Base-by-base conservation (phyloP, 768 basidiomycete genomes). In the Pleurotus sapidus region DNA sequence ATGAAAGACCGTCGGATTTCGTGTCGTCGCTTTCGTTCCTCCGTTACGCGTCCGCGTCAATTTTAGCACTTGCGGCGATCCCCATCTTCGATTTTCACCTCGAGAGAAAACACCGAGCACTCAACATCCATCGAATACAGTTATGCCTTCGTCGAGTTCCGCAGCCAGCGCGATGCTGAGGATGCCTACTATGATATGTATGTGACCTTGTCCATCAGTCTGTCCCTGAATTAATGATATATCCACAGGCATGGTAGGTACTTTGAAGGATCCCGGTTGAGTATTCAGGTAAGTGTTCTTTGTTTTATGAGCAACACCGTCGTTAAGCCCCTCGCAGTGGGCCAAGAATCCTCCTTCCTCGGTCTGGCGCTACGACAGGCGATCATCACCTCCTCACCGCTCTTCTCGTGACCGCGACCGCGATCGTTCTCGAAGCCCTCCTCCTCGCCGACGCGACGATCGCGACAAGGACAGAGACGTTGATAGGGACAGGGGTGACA, bases 91-190 rank as follows among this genome's bases (percentile, higher is more conserved):
- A 65, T 64, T 67, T 65, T 61, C 63, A 64, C 62, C 58, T 51
- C n/a, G 39, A 40, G 27, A 54, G 63, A 67, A 67, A 71, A 74
- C 65, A 68, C 69, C 78, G 70, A 75, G 76, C 82, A 79, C 85
- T 86, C 84, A 84, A 77, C 65, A 73, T 70, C 76, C 73, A 59
- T 63, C 73, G 70, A 68, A 66, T 64, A 49, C 77, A 91, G 91
- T 76, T 93, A 91, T 71, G 91, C 90, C 57, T 93, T 93, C 71
- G 84, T 93, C 68, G 90, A 93, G 70, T 93, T 91, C 67, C 85
- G 88, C 68, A 84, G 83, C 65, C 78, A 81, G 48, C 84, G 87
- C 42, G 89, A 91, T 65, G 90, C 90, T 17, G 90, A 91, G 65
- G 88, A 90, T 61, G 89, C 90, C 25, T 91, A 91, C 70, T 84